phyloP scores from a whole-genome alignment of 495 filamentous ascomycete genomes.

The Podospora comata region DNA sequence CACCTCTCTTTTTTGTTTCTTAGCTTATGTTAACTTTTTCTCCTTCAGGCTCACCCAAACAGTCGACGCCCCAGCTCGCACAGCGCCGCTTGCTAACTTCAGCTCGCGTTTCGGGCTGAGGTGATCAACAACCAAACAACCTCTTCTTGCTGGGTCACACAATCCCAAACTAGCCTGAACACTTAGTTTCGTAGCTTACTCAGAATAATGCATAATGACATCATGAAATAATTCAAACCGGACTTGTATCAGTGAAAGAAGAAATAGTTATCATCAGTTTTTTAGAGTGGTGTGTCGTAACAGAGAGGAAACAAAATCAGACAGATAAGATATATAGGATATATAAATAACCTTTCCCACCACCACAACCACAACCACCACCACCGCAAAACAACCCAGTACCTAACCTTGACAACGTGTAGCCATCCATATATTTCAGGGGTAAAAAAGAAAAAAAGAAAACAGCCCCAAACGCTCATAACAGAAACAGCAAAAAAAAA shows the following conservation, averaged over 20 bases:
- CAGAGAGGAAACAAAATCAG: neutral
- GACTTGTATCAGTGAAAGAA: neutral
- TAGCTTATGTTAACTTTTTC: neutral
- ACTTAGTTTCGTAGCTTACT: neutral
- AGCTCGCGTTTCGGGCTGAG: slow-evolving; percentile 68
- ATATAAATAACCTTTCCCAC: neutral
- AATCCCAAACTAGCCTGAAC: neutral
- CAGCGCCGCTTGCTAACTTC: slow-evolving; percentile 63
- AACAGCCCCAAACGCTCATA: neutral
- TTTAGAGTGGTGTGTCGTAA: neutral
- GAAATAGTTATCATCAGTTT: neutral
- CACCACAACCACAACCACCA: neutral
- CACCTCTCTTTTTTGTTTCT: neutral
- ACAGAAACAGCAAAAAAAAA: no score
- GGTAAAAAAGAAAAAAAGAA: neutral
- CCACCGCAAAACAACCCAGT: neutral
- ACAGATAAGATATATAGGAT: neutral
- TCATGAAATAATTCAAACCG: neutral
- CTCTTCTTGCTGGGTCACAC: no score
- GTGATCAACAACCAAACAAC: slow-evolving; percentile 26
- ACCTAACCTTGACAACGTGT: neutral
- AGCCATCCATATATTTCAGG: neutral
- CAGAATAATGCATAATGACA: neutral
- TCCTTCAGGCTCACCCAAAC: slow-evolving; percentile 57
- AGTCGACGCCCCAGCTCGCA: slow-evolving; percentile 55